Evolutionary conservation across 805 yeast species (phyloP).

Genomic region (Groenewaldozyma salmanticensis): DNA sequence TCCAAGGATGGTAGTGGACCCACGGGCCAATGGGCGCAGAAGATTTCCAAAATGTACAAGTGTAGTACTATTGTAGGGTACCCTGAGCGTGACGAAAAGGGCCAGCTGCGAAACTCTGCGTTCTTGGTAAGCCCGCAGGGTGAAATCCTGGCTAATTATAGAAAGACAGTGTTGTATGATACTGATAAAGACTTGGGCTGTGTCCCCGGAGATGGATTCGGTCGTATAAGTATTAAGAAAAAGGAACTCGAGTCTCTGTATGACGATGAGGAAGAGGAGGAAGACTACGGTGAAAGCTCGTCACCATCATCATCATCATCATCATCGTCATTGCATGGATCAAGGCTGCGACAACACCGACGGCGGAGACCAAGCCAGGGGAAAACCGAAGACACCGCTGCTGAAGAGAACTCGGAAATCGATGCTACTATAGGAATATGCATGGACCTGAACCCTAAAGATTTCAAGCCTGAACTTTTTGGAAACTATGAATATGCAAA

Average conservation of each 20-base stretch:
- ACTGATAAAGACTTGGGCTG: constrained; percentile 81
- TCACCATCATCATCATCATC: background rate
- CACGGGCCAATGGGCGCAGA: constrained; percentile 47
- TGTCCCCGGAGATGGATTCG: constrained; percentile 51
- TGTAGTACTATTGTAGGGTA: constrained; percentile 76
- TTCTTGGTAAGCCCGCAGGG: constrained; percentile 55
- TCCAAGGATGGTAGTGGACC: constrained; percentile 33
- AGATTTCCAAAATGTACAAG: constrained; percentile 37
- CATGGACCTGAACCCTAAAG: constrained; percentile 87
- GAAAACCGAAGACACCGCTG: too few relatives aligned
- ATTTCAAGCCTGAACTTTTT: constrained; percentile 67
- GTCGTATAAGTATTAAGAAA: constrained; percentile 1
- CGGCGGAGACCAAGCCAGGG: too few relatives aligned
- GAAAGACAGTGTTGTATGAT: constrained; percentile 67
- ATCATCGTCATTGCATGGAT: constrained; percentile 1
- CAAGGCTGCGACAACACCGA: too few relatives aligned
- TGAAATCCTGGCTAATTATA: constrained; percentile 48
- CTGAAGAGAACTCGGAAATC: constrained; percentile 18
- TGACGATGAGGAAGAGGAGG: background rate
- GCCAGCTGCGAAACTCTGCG: constrained; percentile 57
- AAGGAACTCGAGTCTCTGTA: background rate
- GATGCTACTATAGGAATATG: constrained; percentile 71
- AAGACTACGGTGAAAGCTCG: background rate
- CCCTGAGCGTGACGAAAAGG: constrained; percentile 43
- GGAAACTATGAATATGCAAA: constrained; percentile 59